These are phyloP conservation scores for Whalleya microplaca DNA, from an alignment of 2,329 filamentous ascomycete genomes.

Conservation along the genomic window DNA sequence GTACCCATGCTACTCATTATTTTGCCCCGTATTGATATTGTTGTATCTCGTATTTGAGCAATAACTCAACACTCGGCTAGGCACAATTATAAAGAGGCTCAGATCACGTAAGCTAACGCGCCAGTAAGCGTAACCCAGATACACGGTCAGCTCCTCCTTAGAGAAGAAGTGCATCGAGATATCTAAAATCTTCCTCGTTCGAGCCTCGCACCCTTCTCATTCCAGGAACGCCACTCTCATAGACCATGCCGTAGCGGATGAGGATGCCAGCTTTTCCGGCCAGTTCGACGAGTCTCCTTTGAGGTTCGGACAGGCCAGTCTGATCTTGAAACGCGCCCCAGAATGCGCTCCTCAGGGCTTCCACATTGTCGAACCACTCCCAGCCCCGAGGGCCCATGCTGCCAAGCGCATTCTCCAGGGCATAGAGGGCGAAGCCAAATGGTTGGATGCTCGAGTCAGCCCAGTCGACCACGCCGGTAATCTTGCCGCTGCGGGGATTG, in stretches of 20 bases:
- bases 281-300: neutral
- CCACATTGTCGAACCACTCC: slow-evolving; percentile 11
- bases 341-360: neutral
- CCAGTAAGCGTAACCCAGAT: no score
- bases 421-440: slow-evolving; percentile 32
- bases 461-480: slow-evolving; percentile 25
- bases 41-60: no score
- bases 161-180: no score
- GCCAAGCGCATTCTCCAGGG: slow-evolving; percentile 17
- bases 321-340: neutral
- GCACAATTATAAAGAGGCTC: no score
- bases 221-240: neutral
- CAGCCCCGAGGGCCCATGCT: slow-evolving; percentile 12
- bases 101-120: no score
- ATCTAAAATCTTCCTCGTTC: neutral
- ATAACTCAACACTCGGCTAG: no score
- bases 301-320: neutral
- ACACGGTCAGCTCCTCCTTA: no score
- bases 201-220: neutral
- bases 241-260: neutral
- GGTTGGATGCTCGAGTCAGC: slow-evolving; percentile 12
- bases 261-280: neutral
- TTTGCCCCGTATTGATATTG: no score
- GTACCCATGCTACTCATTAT: no score
- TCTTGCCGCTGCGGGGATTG: slow-evolving; percentile 8